Conservation (phyloP, 345 rosid genomes). For the Brassica incana region DNA sequence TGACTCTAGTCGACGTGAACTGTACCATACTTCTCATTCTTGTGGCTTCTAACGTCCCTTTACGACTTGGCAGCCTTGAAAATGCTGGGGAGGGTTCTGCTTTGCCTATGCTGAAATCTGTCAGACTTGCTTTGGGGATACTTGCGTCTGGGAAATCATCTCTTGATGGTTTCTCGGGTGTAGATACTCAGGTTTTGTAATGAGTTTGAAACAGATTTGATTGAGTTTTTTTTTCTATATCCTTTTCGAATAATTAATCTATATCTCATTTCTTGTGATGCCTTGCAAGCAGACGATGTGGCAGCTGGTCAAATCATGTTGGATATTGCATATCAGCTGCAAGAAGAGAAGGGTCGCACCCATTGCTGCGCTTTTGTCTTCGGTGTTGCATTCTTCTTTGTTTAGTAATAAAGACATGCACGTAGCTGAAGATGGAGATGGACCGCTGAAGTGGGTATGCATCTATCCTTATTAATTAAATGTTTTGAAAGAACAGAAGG, state of each 20-base stretch:
- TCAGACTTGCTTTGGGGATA: slow-evolving; percentile 63
- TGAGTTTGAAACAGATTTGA: not conserved
- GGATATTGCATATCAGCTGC: slow-evolving; percentile 88
- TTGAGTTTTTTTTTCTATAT: not conserved
- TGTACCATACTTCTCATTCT: not conserved
- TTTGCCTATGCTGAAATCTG: slow-evolving; percentile 85
- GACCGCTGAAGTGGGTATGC: slow-evolving; percentile 92
- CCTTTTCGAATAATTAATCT: not conserved
- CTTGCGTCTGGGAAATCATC: slow-evolving; percentile 54
- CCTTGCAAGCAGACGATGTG: slow-evolving; percentile 73
- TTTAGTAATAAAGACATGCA: slow-evolving; percentile 74
- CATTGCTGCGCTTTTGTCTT: slow-evolving; percentile 85
- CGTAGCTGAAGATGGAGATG: slow-evolving; percentile 48
- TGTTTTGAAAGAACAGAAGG: not conserved
- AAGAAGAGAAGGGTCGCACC: slow-evolving; percentile 91
- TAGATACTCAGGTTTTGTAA: slow-evolving; percentile 67
- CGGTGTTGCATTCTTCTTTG: slow-evolving; percentile 75
- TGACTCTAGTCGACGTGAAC: not conserved
- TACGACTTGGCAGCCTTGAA: slow-evolving; percentile 70
- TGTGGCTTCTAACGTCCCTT: not conserved
- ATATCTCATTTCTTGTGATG: slow-evolving; percentile 8
- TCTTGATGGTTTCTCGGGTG: slow-evolving; percentile 52
- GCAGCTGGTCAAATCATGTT: slow-evolving; percentile 80
- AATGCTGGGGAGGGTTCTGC: slow-evolving; percentile 92
- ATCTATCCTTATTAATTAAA: slow-evolving; percentile 18